phyloP scores from a whole-genome alignment of 2,329 filamentous ascomycete species.

The Endothia cerciana region DNA sequence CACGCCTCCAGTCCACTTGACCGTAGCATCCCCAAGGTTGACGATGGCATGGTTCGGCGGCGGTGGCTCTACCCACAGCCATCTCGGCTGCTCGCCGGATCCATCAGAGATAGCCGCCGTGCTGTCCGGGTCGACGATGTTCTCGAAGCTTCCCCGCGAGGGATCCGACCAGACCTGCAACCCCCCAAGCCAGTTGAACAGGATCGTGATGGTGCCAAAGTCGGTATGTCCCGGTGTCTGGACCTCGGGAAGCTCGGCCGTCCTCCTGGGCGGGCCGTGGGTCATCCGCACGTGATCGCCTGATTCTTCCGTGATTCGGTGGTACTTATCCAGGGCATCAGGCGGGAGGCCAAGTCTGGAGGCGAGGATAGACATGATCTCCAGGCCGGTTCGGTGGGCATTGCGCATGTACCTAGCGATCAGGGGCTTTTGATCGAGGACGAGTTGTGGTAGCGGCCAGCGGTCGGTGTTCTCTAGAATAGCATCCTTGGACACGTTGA shows the following conservation, averaged over 20 bases:
- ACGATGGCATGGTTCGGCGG: conserved; percentile 40
- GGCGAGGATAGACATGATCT: conserved; percentile 24
- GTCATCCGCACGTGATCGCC: conserved; percentile 31
- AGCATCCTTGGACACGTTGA: conserved; percentile 30
- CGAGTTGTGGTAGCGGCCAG: conserved; percentile 17
- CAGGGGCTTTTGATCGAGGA: conserved; percentile 25
- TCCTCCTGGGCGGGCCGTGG: conserved; percentile 23
- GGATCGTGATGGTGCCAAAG: conserved; percentile 43
- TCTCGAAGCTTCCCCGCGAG: conserved; percentile 23
- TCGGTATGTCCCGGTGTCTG: conserved; percentile 40
- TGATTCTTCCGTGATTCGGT: conserved; percentile 27
- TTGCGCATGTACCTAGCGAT: conserved; percentile 24
- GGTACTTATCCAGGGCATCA: conserved; percentile 19
- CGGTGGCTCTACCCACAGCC: conserved; percentile 41
- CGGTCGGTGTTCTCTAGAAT: conserved; percentile 28
- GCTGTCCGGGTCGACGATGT: conserved; percentile 26
- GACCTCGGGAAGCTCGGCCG: conserved; percentile 27
- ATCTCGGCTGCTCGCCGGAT: conserved; percentile 28
- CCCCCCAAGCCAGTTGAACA: conserved; percentile 45
- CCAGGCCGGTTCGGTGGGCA: conserved; percentile 25
- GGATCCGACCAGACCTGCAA: conserved; percentile 39
- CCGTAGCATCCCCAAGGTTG: conserved; percentile 44
- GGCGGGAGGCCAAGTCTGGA: conserved; percentile 20
- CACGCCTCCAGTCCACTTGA: conserved; percentile 39
- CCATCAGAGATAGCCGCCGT: neutral